phyloP scores from a whole-genome alignment of 108 stramenopile species.

The Stephanodiscus triporus region DNA sequence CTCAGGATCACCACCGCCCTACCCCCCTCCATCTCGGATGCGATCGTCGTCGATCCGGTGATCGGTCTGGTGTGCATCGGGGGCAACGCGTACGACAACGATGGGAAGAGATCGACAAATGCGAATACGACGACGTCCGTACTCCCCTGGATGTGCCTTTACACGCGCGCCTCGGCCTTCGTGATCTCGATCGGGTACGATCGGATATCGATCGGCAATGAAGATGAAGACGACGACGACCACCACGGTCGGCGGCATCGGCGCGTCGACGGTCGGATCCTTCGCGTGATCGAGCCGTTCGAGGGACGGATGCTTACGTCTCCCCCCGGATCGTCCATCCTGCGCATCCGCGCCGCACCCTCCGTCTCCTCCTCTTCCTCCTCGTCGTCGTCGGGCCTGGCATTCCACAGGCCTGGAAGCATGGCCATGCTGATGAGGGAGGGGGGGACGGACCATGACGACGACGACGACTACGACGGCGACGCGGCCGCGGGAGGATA shows the following conservation, averaged over 20 bases:
- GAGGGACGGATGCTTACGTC: slow-evolving; percentile 48
- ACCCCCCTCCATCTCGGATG: slow-evolving; percentile 38
- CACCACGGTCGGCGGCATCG: not conserved
- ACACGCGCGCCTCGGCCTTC: slow-evolving; percentile 68
- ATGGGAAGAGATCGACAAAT: not conserved
- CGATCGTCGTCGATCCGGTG: slow-evolving; percentile 59
- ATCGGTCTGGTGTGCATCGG: slow-evolving; percentile 70
- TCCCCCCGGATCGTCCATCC: slow-evolving; percentile 40
- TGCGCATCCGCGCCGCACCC: slow-evolving; percentile 69
- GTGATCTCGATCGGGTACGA: slow-evolving; percentile 57
- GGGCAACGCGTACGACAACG: slow-evolving; percentile 26
- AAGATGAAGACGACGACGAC: slow-evolving; percentile 10
- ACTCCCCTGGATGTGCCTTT: slow-evolving; percentile 71
- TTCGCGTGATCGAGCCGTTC: slow-evolving; percentile 61
- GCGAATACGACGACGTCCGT: not conserved
- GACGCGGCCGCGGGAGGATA: slow-evolving; percentile 8
- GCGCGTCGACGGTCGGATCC: slow-evolving; percentile 29
- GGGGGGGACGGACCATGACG: slow-evolving; percentile 5
- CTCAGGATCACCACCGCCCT: slow-evolving; percentile 40
- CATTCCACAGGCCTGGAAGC: slow-evolving; percentile 24
- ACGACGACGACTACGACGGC: not conserved
- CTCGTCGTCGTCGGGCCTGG: slow-evolving; percentile 4
- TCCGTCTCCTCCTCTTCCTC: slow-evolving; percentile 14
- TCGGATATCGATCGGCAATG: not conserved
- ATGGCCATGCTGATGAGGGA: slow-evolving; percentile 44